Evolutionary conservation across 108 stramenopile genomes (phyloP).

Genomic region (Cylindrotheca closterium): DNA sequence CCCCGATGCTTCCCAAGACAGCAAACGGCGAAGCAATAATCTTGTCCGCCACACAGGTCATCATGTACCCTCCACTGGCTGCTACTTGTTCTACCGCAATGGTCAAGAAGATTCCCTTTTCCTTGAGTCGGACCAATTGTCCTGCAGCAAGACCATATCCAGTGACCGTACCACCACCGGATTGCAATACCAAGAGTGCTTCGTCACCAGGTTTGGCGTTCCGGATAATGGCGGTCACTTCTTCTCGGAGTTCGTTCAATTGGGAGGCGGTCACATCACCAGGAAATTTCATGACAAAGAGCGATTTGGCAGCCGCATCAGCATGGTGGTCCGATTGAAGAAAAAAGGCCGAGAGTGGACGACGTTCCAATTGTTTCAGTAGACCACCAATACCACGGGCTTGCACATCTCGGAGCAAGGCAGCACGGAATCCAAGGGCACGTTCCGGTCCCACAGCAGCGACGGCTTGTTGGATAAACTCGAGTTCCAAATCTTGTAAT

Average conservation of each 20-base stretch:
- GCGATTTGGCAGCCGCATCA: conserved; percentile 20
- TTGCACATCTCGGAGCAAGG: conserved; percentile 66
- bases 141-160: conserved; percentile 89
- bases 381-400: conserved; percentile 54
- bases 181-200: conserved; percentile 78
- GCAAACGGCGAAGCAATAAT: conserved; percentile 86
- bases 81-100: conserved; percentile 95
- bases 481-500: conserved; percentile 60
- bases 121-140: conserved; percentile 81
- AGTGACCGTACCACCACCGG: conserved; percentile 93
- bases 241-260: conserved; percentile 80
- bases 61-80: conserved; percentile 85
- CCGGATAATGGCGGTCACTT: conserved; percentile 86
- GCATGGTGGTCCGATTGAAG: conserved; percentile 16
- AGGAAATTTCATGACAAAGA: conserved; percentile 80
- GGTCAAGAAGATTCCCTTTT: conserved; percentile 77
- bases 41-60: conserved; percentile 81
- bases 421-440: conserved; percentile 62
- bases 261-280: conserved; percentile 88
- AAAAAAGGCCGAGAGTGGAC: conserved; percentile 65
- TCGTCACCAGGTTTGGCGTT: conserved; percentile 85
- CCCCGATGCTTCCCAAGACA: conserved; percentile 88
- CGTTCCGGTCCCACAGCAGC: conserved; percentile 66
- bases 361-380: conserved; percentile 56
- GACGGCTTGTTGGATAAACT: conserved; percentile 63